Percentiles rank a stretch among this genome's conserved stretches.
Conservation (phyloP, 805 yeast species). For the Saccharomycopsis fibuligera region DNA sequence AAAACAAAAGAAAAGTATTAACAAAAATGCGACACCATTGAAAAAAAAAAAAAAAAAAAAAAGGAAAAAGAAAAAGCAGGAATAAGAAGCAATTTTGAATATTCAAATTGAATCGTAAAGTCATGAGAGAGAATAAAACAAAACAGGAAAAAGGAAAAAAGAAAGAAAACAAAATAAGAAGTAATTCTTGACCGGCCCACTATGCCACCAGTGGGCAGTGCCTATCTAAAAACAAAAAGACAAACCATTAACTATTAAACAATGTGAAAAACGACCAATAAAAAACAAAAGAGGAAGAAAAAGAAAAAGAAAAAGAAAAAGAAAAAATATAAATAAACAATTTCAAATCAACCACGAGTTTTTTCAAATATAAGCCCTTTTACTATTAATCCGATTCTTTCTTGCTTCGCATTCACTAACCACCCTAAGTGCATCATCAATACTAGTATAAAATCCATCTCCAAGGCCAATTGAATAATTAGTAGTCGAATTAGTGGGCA, state of each 20-base stretch:
- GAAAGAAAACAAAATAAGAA: neutral
- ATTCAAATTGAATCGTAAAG: no score
- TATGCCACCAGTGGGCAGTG: no score
- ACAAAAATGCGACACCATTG: no score
- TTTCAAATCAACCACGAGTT: no score
- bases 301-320: neutral
- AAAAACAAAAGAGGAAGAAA: neutral
- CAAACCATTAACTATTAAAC: neutral
- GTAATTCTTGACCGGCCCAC: no score
- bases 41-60: no score
- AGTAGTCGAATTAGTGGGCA: neutral
- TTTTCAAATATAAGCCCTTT: slow-evolving; percentile 2
- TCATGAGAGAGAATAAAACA: neutral
- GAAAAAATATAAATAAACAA: neutral
- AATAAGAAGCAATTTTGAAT: no score
- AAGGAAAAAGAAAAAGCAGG: no score
- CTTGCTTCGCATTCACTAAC: slow-evolving; percentile 14
- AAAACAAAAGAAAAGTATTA: no score
- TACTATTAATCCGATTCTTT: neutral
- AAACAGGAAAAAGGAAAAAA: neutral
- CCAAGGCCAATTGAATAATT: slow-evolving; percentile 13
- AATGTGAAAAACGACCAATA: no score
- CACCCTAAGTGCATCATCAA: slow-evolving; percentile 21
- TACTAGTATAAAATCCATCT: slow-evolving; percentile 21
- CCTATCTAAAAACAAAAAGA: neutral